Percentiles rank a stretch among this genome's conserved stretches.
phyloP scores from a whole-genome alignment of 441 rosid genomes.

The Gossypium trilobum region DNA sequence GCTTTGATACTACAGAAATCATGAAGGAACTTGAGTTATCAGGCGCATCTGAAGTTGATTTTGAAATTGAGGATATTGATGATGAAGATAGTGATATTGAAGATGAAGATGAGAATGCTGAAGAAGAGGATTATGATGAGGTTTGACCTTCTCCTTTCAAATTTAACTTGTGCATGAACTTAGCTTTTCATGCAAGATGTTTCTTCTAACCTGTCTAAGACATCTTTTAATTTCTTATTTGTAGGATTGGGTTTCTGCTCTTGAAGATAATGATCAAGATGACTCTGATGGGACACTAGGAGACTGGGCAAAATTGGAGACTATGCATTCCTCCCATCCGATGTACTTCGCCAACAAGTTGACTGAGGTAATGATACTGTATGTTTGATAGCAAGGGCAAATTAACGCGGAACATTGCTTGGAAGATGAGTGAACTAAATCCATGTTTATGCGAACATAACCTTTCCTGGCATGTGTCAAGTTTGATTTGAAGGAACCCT shows the following conservation, averaged over 20 bases:
- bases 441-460: neutral
- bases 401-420: neutral
- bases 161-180: slow-evolving; percentile 10
- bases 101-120: slow-evolving; percentile 35
- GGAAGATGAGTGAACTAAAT: slow-evolving; percentile 12
- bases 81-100: slow-evolving; percentile 49
- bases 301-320: slow-evolving; percentile 88
- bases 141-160: slow-evolving; percentile 23
- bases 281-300: slow-evolving; percentile 59
- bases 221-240: slow-evolving; percentile 11
- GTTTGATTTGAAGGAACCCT: neutral
- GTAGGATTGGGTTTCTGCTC: slow-evolving; percentile 67
- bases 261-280: slow-evolving; percentile 46
- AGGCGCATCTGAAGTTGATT: slow-evolving; percentile 56
- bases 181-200: slow-evolving; percentile 9
- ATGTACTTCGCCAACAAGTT: slow-evolving; percentile 79
- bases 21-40: slow-evolving; percentile 58
- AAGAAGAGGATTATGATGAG: slow-evolving; percentile 41
- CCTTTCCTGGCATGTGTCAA: neutral
- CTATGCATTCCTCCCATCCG: slow-evolving; percentile 87
- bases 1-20: slow-evolving; percentile 75
- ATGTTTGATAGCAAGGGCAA: slow-evolving; percentile 7
- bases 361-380: slow-evolving; percentile 45
- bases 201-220: neutral
- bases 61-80: slow-evolving; percentile 60